phyloP scores from a whole-genome alignment of 768 basidiomycete genomes.

The Tulasnella sp. region DNA sequence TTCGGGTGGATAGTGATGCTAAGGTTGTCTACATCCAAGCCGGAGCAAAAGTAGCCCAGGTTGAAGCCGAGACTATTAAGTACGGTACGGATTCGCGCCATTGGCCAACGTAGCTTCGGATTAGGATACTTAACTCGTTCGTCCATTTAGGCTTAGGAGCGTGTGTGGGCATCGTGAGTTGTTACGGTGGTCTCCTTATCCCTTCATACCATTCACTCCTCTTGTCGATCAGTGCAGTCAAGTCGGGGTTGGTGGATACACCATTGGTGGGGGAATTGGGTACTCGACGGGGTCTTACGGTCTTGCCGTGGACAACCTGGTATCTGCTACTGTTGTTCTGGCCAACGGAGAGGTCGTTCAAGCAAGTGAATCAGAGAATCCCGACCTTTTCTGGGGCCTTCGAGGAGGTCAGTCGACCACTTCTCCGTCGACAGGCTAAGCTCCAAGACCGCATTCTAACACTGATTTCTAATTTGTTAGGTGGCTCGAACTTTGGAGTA shows the following conservation, averaged over 20 bases:
- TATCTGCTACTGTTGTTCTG: constrained; percentile 28
- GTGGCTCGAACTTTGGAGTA: constrained; percentile 27
- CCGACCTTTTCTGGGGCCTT: constrained; percentile 27
- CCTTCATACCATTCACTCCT: no score
- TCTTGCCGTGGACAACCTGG: constrained; percentile 34
- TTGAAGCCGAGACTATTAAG: constrained; percentile 17
- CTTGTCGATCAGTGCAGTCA: not conserved
- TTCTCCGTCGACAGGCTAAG: no score
- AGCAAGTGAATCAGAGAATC: constrained; percentile 20
- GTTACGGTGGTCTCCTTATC: not conserved
- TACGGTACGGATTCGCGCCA: not conserved
- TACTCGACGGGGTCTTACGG: constrained; percentile 33
- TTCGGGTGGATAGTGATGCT: constrained; percentile 25
- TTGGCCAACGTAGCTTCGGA: not conserved
- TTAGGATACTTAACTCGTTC: not conserved
- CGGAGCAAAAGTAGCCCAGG: not conserved
- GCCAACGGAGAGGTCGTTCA: constrained; percentile 25
- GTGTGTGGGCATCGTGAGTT: not conserved
- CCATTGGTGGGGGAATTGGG: constrained; percentile 34
- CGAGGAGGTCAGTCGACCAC: not conserved
- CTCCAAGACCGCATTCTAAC: not conserved
- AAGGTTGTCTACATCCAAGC: constrained; percentile 26
- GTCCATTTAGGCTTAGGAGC: not conserved
- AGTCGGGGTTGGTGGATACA: constrained; percentile 8
- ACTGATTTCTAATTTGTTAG: not conserved